Conservation (phyloP, 495 filamentous ascomycete species). For the Hyphodiscus hymeniophilus region DNA sequence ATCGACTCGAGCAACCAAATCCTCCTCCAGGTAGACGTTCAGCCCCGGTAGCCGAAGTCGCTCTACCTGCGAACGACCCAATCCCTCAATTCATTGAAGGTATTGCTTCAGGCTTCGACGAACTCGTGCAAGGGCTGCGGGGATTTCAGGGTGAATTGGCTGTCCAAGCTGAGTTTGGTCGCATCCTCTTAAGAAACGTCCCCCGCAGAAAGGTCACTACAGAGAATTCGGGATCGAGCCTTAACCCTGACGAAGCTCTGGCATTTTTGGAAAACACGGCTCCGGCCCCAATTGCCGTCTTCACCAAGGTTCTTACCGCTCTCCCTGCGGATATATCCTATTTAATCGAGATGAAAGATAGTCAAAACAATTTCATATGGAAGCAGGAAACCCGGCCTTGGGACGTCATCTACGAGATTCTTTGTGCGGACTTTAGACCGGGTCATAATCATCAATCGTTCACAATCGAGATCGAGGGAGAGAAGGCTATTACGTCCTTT, state of each 20-base stretch:
- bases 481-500: slow-evolving; percentile 18
- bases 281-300: slow-evolving; percentile 5
- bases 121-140: slow-evolving; percentile 20
- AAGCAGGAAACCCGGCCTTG: slow-evolving; percentile 9
- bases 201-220: slow-evolving; percentile 15
- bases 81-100: slow-evolving; percentile 11
- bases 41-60: not conserved
- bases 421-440: slow-evolving; percentile 11
- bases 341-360: slow-evolving; percentile 24
- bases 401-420: slow-evolving; percentile 41
- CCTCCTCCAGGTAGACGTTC: slow-evolving; percentile 1
- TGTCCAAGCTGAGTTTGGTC: slow-evolving; percentile 35
- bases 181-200: slow-evolving; percentile 26
- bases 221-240: not conserved
- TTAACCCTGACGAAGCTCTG: too few species aligned
- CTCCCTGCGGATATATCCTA: slow-evolving; percentile 28
- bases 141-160: slow-evolving; percentile 28
- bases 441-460: slow-evolving; percentile 26
- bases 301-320: slow-evolving; percentile 35
- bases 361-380: slow-evolving; percentile 8
- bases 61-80: slow-evolving; percentile 2
- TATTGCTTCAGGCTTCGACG: slow-evolving; percentile 4
- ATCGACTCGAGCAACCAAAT: slow-evolving; percentile 11
- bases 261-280: too few species aligned
- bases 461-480: slow-evolving; percentile 40